Evolutionary conservation across 2,329 filamentous ascomycete genomes (phyloP), one percentile per base, ranked within the genome.

Genomic region (Colletotrichum trifolii): DNA sequence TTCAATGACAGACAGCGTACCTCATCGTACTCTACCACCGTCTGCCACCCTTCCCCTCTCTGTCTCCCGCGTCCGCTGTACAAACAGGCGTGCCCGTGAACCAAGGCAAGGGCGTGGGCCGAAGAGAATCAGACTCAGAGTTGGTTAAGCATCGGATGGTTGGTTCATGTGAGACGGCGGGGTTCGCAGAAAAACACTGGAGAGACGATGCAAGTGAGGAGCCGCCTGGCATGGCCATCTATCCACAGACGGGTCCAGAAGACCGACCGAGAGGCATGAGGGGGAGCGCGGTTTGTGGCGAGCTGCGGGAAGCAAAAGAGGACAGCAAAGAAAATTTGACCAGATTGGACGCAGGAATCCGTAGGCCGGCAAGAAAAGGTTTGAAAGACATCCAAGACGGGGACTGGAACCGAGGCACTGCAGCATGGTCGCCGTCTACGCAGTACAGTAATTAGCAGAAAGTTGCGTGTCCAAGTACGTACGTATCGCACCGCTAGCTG

Each of bases 131-230:
- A 12, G 33, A 55, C 17, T 54, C 39, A 47, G 59, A 45, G 45
- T 52, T 46, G 46, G 52, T 39, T 40, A 61, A 52, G 49, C 34
- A 33, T 42, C 39, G 12, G 50, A 42, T 36, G 50, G 25, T 43
- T 56, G 62, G 46, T 53, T 65, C 52, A 54, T 65, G 50, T 56
- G 40, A 49, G 58, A 54, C 45, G 33, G 60, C 36, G 61, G 50
- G 43, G 50, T 45, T 55, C n/a, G 34, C 25, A 45, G 45, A 25
- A 34, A 45, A 54, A 42, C 38, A 17, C 35, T 17, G 35, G 46
- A 53, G 36, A 15, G 48, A 56, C 42, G 25, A 50, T 50, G 42
- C 35, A 50, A 43, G 40, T 34, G 61, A 48, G 55, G 55, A 48
- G 43, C 25, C 33, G 35, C 33, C 54, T 15, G 52, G 52, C 55